phyloP scores from a whole-genome alignment of 768 basidiomycete species.

The Auriscalpium vulgare region DNA sequence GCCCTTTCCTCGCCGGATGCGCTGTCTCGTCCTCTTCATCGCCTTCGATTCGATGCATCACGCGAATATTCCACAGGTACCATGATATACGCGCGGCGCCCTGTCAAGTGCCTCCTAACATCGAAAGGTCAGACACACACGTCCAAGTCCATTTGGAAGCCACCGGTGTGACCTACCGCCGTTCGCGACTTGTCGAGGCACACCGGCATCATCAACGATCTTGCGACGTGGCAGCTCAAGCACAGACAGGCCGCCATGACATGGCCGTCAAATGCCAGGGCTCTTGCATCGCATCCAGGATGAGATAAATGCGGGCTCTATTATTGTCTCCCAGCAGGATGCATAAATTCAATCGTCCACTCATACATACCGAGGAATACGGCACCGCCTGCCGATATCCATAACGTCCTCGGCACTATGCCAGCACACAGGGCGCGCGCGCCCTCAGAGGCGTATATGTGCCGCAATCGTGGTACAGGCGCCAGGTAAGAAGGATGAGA shows the following conservation, averaged over 20 bases:
- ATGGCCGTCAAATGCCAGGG: background rate
- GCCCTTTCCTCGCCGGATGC: too few species aligned
- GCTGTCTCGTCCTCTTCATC: too few species aligned
- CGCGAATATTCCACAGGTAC: too few species aligned
- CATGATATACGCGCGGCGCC: too few species aligned
- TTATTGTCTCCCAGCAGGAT: slow-evolving; percentile 3
- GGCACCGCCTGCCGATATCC: slow-evolving; percentile 95
- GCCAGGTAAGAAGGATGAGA: slow-evolving; percentile 45
- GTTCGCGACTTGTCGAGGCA: too few species aligned
- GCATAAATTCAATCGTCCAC: slow-evolving; percentile 29
- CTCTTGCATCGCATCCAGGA: background rate
- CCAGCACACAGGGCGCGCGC: slow-evolving; percentile 73
- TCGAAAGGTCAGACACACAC: too few species aligned
- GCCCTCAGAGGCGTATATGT: slow-evolving; percentile 72
- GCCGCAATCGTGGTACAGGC: slow-evolving; percentile 43
- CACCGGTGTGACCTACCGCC: too few species aligned
- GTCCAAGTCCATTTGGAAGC: too few species aligned
- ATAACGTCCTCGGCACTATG: slow-evolving; percentile 83
- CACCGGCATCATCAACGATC: too few species aligned
- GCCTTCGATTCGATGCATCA: too few species aligned
- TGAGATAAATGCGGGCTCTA: background rate
- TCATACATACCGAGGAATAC: slow-evolving; percentile 98
- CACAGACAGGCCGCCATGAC: background rate
- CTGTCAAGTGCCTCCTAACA: too few species aligned
- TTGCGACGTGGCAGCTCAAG: background rate